Percentiles rank a stretch among this genome's conserved stretches.
Evolutionary conservation across 495 filamentous ascomycete species (phyloP).

Genomic region (Tuber indicum): DNA sequence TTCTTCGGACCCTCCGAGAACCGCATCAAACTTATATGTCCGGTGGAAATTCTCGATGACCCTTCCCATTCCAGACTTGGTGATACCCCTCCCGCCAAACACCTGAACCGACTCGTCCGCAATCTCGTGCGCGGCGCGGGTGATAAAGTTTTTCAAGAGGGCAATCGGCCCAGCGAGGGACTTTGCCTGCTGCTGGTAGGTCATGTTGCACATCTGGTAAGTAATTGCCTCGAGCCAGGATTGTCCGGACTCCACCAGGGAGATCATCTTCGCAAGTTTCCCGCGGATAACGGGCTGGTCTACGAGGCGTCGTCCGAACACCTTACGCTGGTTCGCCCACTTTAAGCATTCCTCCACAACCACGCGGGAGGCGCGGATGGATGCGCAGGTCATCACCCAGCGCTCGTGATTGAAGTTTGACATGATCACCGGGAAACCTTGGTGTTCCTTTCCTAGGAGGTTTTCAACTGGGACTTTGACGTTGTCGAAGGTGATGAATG

Average conservation of each 20-base stretch:
- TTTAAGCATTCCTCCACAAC: constrained; percentile 82
- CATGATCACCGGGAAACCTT: constrained; percentile 84
- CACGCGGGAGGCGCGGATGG: constrained; percentile 58
- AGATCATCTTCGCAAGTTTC: constrained; percentile 85
- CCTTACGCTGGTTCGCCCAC: constrained; percentile 83
- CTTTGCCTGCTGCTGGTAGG: constrained; percentile 67
- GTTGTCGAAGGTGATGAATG: constrained; percentile 77
- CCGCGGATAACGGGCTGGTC: constrained; percentile 81
- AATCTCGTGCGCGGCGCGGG: constrained; percentile 70
- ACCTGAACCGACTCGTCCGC: constrained; percentile 80
- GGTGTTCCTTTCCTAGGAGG: constrained; percentile 75
- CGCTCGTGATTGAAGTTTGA: constrained; percentile 67
- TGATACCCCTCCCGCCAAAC: constrained; percentile 75
- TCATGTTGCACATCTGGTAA: constrained; percentile 84
- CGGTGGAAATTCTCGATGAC: constrained; percentile 75
- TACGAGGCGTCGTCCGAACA: constrained; percentile 73
- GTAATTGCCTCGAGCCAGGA: constrained; percentile 78
- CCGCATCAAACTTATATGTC: constrained; percentile 84
- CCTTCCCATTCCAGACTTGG: constrained; percentile 74
- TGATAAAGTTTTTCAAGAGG: constrained; percentile 71
- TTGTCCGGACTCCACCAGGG: constrained; percentile 71
- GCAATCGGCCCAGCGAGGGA: constrained; percentile 75
- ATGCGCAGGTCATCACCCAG: constrained; percentile 54
- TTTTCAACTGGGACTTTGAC: constrained; percentile 77
- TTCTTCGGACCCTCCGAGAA: constrained; percentile 79